Base-by-base conservation (phyloP, 139 green algal genomes). In the Micromonas commoda region DNA sequence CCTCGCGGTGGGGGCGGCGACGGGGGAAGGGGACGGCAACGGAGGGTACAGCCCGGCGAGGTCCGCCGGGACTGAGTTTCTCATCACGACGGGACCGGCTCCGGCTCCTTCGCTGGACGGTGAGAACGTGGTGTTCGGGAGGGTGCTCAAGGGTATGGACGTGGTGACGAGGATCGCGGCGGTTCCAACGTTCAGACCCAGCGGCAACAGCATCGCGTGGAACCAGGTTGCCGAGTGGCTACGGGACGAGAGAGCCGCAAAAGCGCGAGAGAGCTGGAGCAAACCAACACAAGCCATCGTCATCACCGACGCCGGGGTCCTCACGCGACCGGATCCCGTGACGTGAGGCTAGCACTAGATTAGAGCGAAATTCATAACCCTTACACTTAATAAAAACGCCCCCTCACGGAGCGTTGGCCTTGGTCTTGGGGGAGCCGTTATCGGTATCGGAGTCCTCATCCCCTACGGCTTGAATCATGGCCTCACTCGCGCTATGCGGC, bases 31-130 rank as follows among this genome's bases (percentile, higher is more conserved):
- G 0, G 31, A 26, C 31, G 28, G 63, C 28, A 31, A 32, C 28
- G 63, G 28, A 13, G 31, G 63, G 28, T 70, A 37, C 63, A 37
- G 61, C 23, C n/a, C 21, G 3, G 38, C 24, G 34, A 20, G 20
- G 34, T 20, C 37, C n/a, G n/a, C n/a, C n/a, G n/a, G n/a, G 9
- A 63, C 68, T 29, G 57, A 78, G 6, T 81, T 84, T 72, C 34
- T 81, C 29, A 84, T 84, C 24, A 84, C 80, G 21, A 81, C 80
- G 26, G 61, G 79, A 19, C 71, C 66, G 3, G 60, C 35, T 5
- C 75, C 75, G 29, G 75, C 66, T 2, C 64, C 64, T 0, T 33
- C 20, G 1, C 60, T 80, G 35, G 75, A 80, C 75, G 75, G 75
- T 5, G 66, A 76, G 38, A 80, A 80, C 32, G 45, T 80, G 23